These are phyloP conservation scores for Fusarium pseudocircinatum DNA, from an alignment of 2,329 filamentous ascomycete species.

Conservation along the genomic window DNA sequence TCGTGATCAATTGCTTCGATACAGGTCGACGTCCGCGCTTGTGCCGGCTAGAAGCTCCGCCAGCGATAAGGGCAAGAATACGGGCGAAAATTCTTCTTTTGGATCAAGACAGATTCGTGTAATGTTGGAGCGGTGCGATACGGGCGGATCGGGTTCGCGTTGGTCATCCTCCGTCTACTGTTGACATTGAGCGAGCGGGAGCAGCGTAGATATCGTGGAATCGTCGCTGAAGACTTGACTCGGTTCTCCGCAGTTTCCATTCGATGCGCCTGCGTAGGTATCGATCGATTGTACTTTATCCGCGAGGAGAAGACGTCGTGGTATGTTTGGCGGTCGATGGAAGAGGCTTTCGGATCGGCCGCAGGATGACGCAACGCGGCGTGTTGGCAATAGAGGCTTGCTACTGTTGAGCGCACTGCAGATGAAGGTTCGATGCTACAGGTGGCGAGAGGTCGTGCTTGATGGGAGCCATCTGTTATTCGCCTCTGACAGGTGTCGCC, in stretches of 20 bases:
- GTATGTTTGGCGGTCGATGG: background rate
- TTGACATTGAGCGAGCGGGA: background rate
- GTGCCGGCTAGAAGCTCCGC: background rate
- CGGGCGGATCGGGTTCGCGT: background rate
- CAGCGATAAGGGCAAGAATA: background rate
- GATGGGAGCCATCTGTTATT: background rate
- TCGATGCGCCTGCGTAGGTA: too few species aligned
- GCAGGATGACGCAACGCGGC: background rate
- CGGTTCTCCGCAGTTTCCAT: background rate
- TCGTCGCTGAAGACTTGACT: background rate
- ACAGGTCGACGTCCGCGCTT: background rate
- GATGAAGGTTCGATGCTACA: background rate
- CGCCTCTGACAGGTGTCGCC: background rate
- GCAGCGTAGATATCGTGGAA: background rate
- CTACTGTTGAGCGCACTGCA: too few species aligned
- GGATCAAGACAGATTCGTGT: rapidly evolving
- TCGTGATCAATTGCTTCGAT: background rate
- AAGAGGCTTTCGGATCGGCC: background rate
- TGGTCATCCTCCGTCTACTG: too few species aligned
- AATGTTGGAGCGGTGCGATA: background rate
- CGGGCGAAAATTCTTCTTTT: rapidly evolving
- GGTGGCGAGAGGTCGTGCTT: background rate
- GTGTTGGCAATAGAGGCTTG: background rate
- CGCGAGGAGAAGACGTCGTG: background rate
- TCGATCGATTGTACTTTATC: background rate